phyloP scores from a whole-genome alignment of 495 filamentous ascomycete genomes.

The Viridothelium virens region DNA sequence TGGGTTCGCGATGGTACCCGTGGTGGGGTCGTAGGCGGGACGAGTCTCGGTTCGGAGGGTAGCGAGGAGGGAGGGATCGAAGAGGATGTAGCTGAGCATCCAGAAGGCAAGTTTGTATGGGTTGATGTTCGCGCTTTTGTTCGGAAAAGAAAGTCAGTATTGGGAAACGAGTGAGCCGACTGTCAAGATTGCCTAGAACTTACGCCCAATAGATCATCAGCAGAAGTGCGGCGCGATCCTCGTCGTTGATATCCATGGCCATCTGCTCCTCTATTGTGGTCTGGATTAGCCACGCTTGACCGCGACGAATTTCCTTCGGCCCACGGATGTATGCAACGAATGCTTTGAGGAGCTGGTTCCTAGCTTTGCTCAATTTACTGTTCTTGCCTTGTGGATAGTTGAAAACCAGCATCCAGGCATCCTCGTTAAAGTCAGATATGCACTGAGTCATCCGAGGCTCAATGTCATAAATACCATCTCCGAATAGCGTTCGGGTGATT shows the following conservation, averaged over 20 bases:
- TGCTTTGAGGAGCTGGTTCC: not conserved
- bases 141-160: constrained; percentile 8
- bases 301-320: not conserved
- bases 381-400: constrained; percentile 22
- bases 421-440: constrained; percentile 27
- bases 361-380: constrained; percentile 16
- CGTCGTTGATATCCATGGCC: not conserved
- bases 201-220: not conserved
- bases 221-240: not conserved
- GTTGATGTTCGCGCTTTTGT: constrained; percentile 21
- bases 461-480: constrained; percentile 17
- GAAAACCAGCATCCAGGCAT: constrained; percentile 27
- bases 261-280: not conserved
- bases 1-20: not conserved
- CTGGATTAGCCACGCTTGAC: not conserved
- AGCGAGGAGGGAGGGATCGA: not conserved
- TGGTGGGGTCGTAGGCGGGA: not conserved
- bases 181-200: constrained; percentile 15
- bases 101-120: constrained; percentile 29
- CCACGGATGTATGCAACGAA: constrained; percentile 16
- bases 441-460: constrained; percentile 20
- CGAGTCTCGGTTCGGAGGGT: not conserved
- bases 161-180: not conserved
- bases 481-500: constrained; percentile 16
- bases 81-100: constrained; percentile 24